Evolutionary conservation across 1,284 basidiomycete species (phyloP).

Genomic region (Apiotrichum porosum): DNA sequence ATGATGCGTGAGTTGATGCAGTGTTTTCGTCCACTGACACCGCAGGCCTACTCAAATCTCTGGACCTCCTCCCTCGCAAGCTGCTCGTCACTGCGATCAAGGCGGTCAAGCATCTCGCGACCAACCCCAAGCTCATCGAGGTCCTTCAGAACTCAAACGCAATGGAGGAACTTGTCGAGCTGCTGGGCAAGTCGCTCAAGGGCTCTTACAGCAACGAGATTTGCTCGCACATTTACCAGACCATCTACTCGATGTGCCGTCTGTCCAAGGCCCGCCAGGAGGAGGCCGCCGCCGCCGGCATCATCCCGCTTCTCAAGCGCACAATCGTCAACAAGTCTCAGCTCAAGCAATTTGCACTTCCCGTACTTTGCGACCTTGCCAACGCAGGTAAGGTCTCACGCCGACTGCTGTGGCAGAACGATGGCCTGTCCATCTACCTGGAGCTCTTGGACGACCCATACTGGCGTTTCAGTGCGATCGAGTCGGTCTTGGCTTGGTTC

Average conservation of each 20-base stretch:
- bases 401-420: slow-evolving; percentile 79
- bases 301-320: slow-evolving; percentile 82
- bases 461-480: slow-evolving; percentile 90
- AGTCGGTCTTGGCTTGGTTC: slow-evolving; percentile 86
- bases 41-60: slow-evolving; percentile 73
- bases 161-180: slow-evolving; percentile 79
- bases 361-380: slow-evolving; percentile 90
- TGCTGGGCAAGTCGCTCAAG: slow-evolving; percentile 74
- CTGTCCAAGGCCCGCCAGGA: slow-evolving; percentile 90
- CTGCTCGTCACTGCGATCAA: slow-evolving; percentile 85
- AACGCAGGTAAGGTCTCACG: slow-evolving; percentile 88
- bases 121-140: slow-evolving; percentile 82
- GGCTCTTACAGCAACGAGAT: slow-evolving; percentile 83
- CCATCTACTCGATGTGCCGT: slow-evolving; percentile 90
- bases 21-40: background rate
- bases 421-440: slow-evolving; percentile 76
- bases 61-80: slow-evolving; percentile 74
- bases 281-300: slow-evolving; percentile 91
- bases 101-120: slow-evolving; percentile 92
- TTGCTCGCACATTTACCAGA: slow-evolving; percentile 75
- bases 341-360: slow-evolving; percentile 91
- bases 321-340: slow-evolving; percentile 84
- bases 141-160: slow-evolving; percentile 93
- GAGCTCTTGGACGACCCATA: slow-evolving; percentile 84
- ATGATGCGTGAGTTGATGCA: slow-evolving; percentile 67